Percentiles rank a stretch among this genome's conserved stretches.
phyloP scores from a whole-genome alignment of 345 rosid genomes.

The Ceriops zippeliana region DNA sequence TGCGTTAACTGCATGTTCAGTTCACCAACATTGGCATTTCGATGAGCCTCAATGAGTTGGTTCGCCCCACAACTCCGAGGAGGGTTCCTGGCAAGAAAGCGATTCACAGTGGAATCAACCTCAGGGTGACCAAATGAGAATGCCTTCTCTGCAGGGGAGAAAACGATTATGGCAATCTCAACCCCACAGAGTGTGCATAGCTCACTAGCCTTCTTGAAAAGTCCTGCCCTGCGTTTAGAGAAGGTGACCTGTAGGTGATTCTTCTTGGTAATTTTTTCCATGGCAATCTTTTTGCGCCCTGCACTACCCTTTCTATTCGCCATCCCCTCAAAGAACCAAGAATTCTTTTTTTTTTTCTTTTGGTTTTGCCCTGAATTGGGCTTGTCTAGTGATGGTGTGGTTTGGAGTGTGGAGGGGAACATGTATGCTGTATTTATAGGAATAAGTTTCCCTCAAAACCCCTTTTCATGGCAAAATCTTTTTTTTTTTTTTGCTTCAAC shows the following conservation, averaged over 20 bases:
- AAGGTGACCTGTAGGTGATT: slow-evolving; percentile 48
- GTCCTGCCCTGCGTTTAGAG: slow-evolving; percentile 50
- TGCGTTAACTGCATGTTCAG: slow-evolving; percentile 28
- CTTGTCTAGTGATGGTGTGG: neutral
- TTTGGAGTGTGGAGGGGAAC: neutral
- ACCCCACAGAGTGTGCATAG: slow-evolving; percentile 48
- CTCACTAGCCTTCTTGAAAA: slow-evolving; percentile 58
- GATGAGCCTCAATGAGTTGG: slow-evolving; percentile 29
- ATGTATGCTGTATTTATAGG: neutral
- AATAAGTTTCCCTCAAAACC: neutral
- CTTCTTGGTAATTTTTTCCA: slow-evolving; percentile 32
- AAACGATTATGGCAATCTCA: slow-evolving; percentile 38
- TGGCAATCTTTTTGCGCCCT: slow-evolving; percentile 12
- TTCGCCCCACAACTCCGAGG: neutral
- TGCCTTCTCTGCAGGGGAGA: slow-evolving; percentile 46
- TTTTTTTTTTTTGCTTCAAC: neutral
- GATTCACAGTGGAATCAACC: slow-evolving; percentile 33
- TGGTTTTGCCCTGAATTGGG: neutral
- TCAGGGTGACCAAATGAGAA: slow-evolving; percentile 61
- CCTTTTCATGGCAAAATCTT: neutral
- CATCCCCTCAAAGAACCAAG: neutral
- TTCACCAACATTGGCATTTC: slow-evolving; percentile 24
- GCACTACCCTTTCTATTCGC: neutral
- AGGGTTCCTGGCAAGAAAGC: slow-evolving; percentile 25
- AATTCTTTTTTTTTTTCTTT: neutral